Evolutionary conservation across 306 rosid genomes (phyloP).

Genomic region (Castanospermum australe): DNA sequence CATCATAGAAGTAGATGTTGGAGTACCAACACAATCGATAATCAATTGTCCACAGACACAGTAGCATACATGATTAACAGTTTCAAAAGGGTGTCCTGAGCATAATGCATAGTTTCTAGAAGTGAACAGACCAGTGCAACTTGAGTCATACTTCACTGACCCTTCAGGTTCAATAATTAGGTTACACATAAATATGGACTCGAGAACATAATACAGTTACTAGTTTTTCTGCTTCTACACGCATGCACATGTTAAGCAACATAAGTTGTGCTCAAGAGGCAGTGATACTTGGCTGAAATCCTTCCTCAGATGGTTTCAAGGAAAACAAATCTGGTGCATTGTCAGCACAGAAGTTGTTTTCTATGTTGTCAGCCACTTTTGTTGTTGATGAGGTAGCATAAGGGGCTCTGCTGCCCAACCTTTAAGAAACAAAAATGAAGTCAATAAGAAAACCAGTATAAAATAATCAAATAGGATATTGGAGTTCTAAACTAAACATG

Average conservation of each 20-base stretch:
- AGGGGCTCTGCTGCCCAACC: constrained; percentile 59
- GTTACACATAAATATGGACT: constrained; percentile 5
- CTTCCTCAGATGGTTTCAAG: constrained; percentile 28
- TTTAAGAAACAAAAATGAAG: constrained; percentile 26
- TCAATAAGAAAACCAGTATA: not conserved
- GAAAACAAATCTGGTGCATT: constrained; percentile 26
- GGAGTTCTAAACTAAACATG: constrained; percentile 14
- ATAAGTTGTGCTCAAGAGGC: constrained; percentile 16
- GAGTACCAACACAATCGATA: not conserved
- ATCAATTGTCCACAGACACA: not conserved
- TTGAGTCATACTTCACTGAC: constrained; percentile 26
- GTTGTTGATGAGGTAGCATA: constrained; percentile 40
- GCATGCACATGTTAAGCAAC: constrained; percentile 1
- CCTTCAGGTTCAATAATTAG: not conserved
- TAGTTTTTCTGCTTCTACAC: not conserved
- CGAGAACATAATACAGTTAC: not conserved
- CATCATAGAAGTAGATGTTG: not conserved
- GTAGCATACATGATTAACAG: not conserved
- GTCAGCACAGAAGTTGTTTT: constrained; percentile 6
- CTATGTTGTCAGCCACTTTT: constrained; percentile 19
- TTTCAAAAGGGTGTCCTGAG: not conserved
- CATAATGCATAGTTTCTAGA: not conserved
- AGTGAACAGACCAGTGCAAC: not conserved
- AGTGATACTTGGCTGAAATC: constrained; percentile 29
- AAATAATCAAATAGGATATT: not conserved